phyloP scores from a whole-genome alignment of 2,329 filamentous ascomycete genomes.

The Amauroascus niger region DNA sequence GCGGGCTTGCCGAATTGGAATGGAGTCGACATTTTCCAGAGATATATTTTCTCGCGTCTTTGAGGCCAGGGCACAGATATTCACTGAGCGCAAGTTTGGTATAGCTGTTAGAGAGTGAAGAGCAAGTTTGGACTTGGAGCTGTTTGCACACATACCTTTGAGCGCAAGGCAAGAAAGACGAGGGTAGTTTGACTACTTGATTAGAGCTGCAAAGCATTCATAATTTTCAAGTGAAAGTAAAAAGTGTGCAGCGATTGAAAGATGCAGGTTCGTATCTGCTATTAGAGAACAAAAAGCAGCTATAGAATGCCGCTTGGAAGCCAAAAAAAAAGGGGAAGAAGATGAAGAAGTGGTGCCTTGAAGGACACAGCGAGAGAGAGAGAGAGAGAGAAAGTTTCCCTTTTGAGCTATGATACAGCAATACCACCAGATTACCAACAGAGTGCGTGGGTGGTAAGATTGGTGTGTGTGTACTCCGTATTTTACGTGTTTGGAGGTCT shows the following conservation, averaged over 20 bases:
- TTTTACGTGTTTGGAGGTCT: background rate
- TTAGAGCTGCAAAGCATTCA: background rate
- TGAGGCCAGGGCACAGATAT: background rate
- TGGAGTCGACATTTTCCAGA: slow-evolving; percentile 26
- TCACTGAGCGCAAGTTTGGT: background rate
- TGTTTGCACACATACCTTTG: background rate
- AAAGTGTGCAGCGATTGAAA: background rate
- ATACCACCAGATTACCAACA: background rate
- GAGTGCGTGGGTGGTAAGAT: background rate
- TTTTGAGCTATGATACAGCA: no score
- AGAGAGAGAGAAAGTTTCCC: no score
- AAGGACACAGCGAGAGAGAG: no score
- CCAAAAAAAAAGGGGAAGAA: no score
- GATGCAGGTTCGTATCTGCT: no score
- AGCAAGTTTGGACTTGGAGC: no score
- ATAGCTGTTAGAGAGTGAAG: background rate
- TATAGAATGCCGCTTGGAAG: no score
- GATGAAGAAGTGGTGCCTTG: no score
- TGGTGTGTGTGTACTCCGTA: background rate
- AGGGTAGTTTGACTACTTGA: background rate
- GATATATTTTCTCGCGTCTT: background rate
- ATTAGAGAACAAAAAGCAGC: no score
- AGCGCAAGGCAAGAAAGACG: background rate
- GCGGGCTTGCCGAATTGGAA: background rate
- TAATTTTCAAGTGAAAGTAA: no score